Base-by-base conservation (phyloP, 768 basidiomycete genomes). In the Serendipita sp. region DNA sequence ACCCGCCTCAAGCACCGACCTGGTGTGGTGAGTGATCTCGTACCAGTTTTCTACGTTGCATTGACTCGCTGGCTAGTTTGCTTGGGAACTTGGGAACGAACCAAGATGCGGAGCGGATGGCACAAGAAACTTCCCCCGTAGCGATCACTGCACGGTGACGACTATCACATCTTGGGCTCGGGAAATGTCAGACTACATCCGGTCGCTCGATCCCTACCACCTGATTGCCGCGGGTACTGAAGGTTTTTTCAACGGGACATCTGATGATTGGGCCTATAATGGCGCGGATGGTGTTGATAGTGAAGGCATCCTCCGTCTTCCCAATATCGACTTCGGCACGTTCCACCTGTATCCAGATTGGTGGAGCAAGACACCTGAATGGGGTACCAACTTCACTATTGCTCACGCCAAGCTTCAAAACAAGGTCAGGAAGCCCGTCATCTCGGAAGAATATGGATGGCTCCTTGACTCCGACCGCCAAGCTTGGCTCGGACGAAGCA, bases 161-260 rank as follows among this genome's bases (percentile, higher is more conserved):
- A 65, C 64, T n/a, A 55, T 68, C 23, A 68, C 66, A 11, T 44
- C 62, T 2, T 69, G 69, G 69, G 62, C 44, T 4, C 53, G 65
- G 18, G 64, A 66, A 31, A 67, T 69, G 40, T 64, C 66, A 27
- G 62, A 55, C 18, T 69, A 69, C 68, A 67, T 69, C 63, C 68
- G 68, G 63, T 50, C 36, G 15, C 44, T 69, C 52, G 69, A 69
- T 58, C 40, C 44, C 31, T 33, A 63, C 50, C 69, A 69, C 62
- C 23, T 69, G 45, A 68, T 69, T n/a, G 55, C 66, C 34, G 52
- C 64, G 23, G 69, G 69, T 5, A 64, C 64, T 62, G 69, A 69
- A 63, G 68, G 68, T 6, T 66, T 66, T 65, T 69, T 68, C 67
- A 67, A 64, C 48, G 63, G 62, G 4, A 46, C 27, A 3, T 23